A percentile compares a stretch with the other conserved stretches of the same genome.
Evolutionary conservation across 192 early-diverging fungal genomes (phyloP).

Genomic region (Dispira parvispora): DNA sequence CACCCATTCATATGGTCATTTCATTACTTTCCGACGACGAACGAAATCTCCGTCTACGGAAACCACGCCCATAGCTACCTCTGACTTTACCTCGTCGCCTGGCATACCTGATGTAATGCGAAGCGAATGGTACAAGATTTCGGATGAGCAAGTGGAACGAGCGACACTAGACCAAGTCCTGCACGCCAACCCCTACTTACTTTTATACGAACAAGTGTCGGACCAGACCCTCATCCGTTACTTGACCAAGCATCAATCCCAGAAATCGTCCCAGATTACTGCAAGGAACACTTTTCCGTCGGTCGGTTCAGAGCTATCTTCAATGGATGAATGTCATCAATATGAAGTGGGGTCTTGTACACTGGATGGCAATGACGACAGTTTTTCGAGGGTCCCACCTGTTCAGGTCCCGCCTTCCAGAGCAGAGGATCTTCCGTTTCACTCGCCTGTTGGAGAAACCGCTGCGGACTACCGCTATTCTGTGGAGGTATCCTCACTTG

Average conservation of each 20-base stretch:
- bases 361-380: no score
- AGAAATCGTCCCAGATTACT: no score
- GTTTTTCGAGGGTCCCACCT: no score
- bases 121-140: constrained; percentile 43
- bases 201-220: constrained; percentile 40
- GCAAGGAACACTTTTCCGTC: no score
- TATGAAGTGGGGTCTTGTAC: no score
- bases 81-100: neutral
- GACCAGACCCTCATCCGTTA: neutral
- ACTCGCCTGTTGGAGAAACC: no score
- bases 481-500: no score
- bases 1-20: constrained; percentile 82
- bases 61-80: constrained; percentile 6
- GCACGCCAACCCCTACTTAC: constrained; percentile 54
- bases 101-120: neutral
- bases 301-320: no score
- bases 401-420: no score
- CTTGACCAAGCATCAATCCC: constrained; percentile 9
- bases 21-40: constrained; percentile 71
- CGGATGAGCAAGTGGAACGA: constrained; percentile 49
- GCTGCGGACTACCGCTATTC: no score
- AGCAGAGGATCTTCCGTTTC: no score
- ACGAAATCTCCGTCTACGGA: constrained; percentile 16
- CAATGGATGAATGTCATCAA: no score
- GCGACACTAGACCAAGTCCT: constrained; percentile 38